phyloP scores from a whole-genome alignment of 176 grass and related monocot species.

The Oryza glumipatula region DNA sequence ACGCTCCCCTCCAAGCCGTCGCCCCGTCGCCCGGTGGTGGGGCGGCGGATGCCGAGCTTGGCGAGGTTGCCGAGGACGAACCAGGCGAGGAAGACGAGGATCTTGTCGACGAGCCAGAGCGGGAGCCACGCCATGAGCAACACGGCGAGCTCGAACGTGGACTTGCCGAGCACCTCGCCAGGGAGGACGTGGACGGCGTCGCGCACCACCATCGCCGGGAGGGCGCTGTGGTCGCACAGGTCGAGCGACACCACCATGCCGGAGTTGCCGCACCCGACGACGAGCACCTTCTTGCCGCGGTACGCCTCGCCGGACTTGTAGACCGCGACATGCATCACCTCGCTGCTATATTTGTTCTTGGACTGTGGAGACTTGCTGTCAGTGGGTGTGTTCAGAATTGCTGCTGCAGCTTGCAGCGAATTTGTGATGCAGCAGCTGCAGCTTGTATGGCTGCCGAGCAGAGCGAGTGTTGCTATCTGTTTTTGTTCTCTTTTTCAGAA shows the following conservation, averaged over 20 bases:
- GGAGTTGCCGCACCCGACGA: slow-evolving; percentile 89
- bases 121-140: slow-evolving; percentile 79
- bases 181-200: slow-evolving; percentile 83
- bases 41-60: slow-evolving; percentile 64
- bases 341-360: background rate
- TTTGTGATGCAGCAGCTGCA: too few relatives aligned
- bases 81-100: slow-evolving; percentile 69
- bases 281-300: slow-evolving; percentile 68
- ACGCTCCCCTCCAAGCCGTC: too few relatives aligned
- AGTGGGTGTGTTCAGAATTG: too few relatives aligned
- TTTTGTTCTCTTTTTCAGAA: too few relatives aligned
- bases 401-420: too few relatives aligned
- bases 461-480: too few relatives aligned
- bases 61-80: slow-evolving; percentile 61
- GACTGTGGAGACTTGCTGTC: too few relatives aligned
- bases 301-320: slow-evolving; percentile 71
- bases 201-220: slow-evolving; percentile 80
- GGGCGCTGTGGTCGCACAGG: slow-evolving; percentile 61
- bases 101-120: slow-evolving; percentile 76
- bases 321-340: slow-evolving; percentile 54
- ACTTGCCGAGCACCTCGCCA: slow-evolving; percentile 72
- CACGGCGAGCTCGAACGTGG: slow-evolving; percentile 77
- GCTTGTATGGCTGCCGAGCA: too few relatives aligned
- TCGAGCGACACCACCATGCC: slow-evolving; percentile 91
- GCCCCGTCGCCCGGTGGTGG: slow-evolving; percentile 29